Evolutionary conservation across 1,284 basidiomycete species (phyloP), one percentile per base, ranked within the genome.

Genomic region (Wolfiporia cocos): DNA sequence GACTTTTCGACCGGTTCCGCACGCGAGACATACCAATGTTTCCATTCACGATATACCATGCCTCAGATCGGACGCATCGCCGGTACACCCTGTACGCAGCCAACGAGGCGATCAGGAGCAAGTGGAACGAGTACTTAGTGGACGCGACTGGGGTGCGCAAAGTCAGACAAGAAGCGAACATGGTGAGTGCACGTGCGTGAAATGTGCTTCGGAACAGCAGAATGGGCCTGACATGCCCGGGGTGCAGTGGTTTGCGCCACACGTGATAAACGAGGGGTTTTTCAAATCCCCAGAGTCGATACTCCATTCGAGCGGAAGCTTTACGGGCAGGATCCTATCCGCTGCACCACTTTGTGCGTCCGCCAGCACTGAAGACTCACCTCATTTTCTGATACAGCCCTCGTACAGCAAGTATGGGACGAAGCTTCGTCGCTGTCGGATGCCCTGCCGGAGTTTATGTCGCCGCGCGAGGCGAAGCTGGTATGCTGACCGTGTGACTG

Each of bases 31-130:
- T 76, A 34, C 59, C 71, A 21, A 62, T 86, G 56, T 89, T 77
- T 55, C 86, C 86, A 0, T 84, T 90, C 58, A 82, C 77, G 1
- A 64, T 90, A 48, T 85, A 77, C 57, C 86, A 90, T 48, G 78
- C 80, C 0, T 70, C 73, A 2, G 71, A 70, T 37, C 74, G 70
- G 44, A 52, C 62, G 12, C 66, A 62, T 34, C 69, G 86, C 29
- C 64, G 78, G 44, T 90, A 89, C 58, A 89, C 81, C 2, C 63
- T 90, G 6, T 86, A 79, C 54, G 77, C 82, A 0, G 49, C 65
- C 14, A 77, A 69, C n/a, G 80, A 85, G 37, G 54, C 61, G 2
- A 49, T 69, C 43, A 66, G 86, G 42, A 68, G 68, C 50, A 76
- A 73, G 50, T 90, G 86, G 87, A 47, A 73, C 14, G 65, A 67